Conservation (phyloP, 352 stramenopile species). For the Globisporangium spinosum region DNA sequence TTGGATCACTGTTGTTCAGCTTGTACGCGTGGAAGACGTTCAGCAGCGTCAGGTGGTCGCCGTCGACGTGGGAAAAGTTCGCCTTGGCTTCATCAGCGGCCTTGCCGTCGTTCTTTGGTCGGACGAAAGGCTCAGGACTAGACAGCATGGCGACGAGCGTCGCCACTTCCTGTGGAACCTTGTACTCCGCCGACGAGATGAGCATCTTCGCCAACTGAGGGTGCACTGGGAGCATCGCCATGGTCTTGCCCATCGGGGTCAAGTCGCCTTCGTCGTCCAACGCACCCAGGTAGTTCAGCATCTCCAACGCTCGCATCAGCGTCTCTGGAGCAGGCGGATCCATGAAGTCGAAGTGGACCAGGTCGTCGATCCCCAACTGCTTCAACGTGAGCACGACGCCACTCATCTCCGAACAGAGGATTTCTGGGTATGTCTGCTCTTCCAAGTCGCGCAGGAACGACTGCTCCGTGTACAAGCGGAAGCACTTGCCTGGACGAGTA, state of each 20-base stretch:
- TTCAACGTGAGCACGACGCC: constrained; percentile 96
- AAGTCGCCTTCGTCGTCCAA: constrained; percentile 97
- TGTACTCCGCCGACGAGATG: constrained; percentile 93
- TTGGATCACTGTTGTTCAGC: constrained; percentile 79
- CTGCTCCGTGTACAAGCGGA: constrained; percentile 97
- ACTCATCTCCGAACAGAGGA: constrained; percentile 95
- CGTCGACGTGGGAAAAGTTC: constrained; percentile 93
- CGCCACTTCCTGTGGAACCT: constrained; percentile 95
- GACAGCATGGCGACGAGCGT: constrained; percentile 97
- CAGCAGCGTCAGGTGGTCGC: constrained; percentile 97
- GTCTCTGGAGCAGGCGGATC: constrained; percentile 98
- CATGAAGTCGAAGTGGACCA: constrained; percentile 99
- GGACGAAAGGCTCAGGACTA: constrained; percentile 92
- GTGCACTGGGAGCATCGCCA: constrained; percentile 96
- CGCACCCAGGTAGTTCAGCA: constrained; percentile 97
- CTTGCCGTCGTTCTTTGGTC: constrained; percentile 95
- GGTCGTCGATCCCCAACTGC: constrained; percentile 98
- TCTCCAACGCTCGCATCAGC: constrained; percentile 97
- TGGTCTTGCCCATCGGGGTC: constrained; percentile 89
- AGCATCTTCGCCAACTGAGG: constrained; percentile 98
- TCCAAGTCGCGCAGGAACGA: constrained; percentile 97
- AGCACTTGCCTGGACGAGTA: constrained; percentile 92
- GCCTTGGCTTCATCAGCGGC: constrained; percentile 96
- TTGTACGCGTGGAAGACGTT: constrained; percentile 99
- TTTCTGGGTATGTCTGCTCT: constrained; percentile 99